Conservation (phyloP, 2,329 filamentous ascomycete species). For the Laburnicola sp. region DNA sequence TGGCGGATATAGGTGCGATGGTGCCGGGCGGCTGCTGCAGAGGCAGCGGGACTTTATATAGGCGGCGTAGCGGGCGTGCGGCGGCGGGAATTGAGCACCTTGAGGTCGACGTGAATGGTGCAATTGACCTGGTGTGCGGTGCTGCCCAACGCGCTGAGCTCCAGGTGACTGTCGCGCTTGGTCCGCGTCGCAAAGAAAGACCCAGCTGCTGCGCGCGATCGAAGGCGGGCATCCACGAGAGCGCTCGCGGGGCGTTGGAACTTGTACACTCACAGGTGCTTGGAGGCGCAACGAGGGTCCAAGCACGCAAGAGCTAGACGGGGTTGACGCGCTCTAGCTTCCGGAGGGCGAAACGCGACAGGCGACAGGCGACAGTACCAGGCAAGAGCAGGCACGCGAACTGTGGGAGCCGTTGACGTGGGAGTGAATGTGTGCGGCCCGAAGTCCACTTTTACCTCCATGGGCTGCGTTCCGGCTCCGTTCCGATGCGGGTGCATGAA, state of each 20-base stretch:
- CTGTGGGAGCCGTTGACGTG: not conserved
- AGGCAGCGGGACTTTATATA: constrained; percentile 21
- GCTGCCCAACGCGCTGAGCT: constrained; percentile 13
- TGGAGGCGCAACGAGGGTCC: constrained; percentile 1
- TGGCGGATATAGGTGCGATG: constrained; percentile 13
- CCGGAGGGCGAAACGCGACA: too few species aligned
- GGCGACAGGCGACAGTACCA: not conserved
- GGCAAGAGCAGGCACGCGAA: constrained; percentile 2
- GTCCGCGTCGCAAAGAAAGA: constrained; percentile 17
- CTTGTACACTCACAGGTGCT: too few species aligned
- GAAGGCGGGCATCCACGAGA: constrained; percentile 32
- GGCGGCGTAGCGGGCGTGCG: constrained; percentile 21
- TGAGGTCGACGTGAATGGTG: constrained; percentile 20
- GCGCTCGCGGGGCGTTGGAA: constrained; percentile 20
- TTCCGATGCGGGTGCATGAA: constrained; percentile 4
- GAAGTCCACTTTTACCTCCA: too few species aligned
- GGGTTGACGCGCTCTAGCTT: constrained; percentile 10
- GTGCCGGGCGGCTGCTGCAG: constrained; percentile 21
- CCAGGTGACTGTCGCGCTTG: not conserved
- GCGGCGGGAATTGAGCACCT: constrained; percentile 25
- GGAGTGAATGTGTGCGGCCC: too few species aligned
- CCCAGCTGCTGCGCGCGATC: constrained; percentile 27
- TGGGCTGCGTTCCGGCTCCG: not conserved
- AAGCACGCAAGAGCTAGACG: constrained; percentile 7
- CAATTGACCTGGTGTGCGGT: constrained; percentile 16